Conservation (phyloP, 2,329 filamentous ascomycete species). For the Aspergillus carbonarius region DNA sequence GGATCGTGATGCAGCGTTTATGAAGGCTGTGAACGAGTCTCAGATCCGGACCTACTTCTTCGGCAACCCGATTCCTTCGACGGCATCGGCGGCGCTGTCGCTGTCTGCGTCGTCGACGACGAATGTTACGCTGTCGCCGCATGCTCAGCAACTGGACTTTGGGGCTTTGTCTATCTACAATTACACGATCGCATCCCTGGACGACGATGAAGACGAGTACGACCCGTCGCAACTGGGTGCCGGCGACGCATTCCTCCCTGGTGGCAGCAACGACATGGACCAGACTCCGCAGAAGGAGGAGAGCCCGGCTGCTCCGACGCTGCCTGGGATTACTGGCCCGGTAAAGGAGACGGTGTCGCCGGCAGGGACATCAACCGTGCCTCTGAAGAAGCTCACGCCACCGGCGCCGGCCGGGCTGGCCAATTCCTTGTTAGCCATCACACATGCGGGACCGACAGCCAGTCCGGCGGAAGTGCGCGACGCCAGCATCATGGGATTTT, state of each 20-base stretch:
- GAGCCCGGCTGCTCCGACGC: slow-evolving; percentile 18
- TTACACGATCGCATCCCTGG: slow-evolving; percentile 58
- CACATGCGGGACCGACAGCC: slow-evolving; percentile 71
- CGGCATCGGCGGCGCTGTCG: slow-evolving; percentile 35
- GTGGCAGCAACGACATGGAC: slow-evolving; percentile 30
- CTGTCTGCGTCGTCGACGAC: slow-evolving; percentile 40
- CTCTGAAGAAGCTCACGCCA: slow-evolving; percentile 63
- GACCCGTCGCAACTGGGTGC: slow-evolving; percentile 35
- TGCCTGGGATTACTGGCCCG: slow-evolving; percentile 25
- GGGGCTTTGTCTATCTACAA: slow-evolving; percentile 71
- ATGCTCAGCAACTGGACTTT: slow-evolving; percentile 82
- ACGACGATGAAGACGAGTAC: slow-evolving; percentile 52
- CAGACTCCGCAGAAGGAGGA: slow-evolving; percentile 16
- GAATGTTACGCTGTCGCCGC: slow-evolving; percentile 75
- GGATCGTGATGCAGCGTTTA: slow-evolving; percentile 69
- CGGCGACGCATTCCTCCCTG: slow-evolving; percentile 37
- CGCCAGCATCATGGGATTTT: slow-evolving; percentile 83
- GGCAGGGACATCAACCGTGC: slow-evolving; percentile 25
- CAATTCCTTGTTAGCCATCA: slow-evolving; percentile 81
- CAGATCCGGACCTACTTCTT: slow-evolving; percentile 94
- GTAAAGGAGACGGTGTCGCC: slow-evolving; percentile 18
- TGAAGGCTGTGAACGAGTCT: slow-evolving; percentile 71
- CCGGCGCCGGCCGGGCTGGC: slow-evolving; percentile 62
- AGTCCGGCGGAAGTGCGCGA: slow-evolving; percentile 71
- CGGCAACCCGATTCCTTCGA: slow-evolving; percentile 58